A percentile compares a stretch with the other conserved stretches of the same genome.
Conservation (phyloP, 2,329 filamentous ascomycete genomes). For the Macrophomina pseudophaseolina region DNA sequence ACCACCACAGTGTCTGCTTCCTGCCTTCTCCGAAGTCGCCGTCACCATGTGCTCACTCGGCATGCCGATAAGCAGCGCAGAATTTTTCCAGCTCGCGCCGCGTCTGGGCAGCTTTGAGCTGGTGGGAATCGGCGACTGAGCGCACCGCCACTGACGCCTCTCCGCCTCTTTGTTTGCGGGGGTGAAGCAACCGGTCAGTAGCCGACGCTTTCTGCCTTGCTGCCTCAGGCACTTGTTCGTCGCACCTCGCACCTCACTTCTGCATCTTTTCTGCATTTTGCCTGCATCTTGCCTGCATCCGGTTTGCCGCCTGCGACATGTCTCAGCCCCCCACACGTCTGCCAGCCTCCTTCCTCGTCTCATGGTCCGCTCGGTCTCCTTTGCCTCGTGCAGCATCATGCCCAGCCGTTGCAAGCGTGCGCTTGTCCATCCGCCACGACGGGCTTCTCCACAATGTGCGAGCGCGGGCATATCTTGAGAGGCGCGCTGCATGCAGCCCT, state of each 20-base stretch:
- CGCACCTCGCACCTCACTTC: background rate
- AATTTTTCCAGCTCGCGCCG: background rate
- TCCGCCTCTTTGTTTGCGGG: slow-evolving; percentile 1
- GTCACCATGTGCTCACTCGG: background rate
- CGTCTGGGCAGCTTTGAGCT: background rate
- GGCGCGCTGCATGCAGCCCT: no score
- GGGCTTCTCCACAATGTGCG: no score
- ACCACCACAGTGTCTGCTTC: slow-evolving; percentile 7
- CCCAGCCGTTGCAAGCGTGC: background rate
- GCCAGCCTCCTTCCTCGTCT: background rate
- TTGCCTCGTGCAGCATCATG: background rate
- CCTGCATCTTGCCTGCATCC: background rate
- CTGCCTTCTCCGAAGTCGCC: slow-evolving; percentile 5
- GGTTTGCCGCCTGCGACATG: background rate
- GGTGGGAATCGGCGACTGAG: background rate
- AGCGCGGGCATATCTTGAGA: no score
- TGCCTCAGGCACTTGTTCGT: background rate
- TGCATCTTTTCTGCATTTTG: background rate
- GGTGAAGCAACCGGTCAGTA: background rate
- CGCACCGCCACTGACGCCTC: slow-evolving; percentile 14
- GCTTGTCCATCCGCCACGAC: no score
- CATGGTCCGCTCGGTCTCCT: background rate
- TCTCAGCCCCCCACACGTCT: background rate
- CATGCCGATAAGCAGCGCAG: background rate
- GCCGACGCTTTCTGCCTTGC: background rate